Evolutionary conservation across 1,139 yeast genomes (phyloP), one percentile per base, ranked within the genome.

Genomic region (Suhomyces atakaporum): DNA sequence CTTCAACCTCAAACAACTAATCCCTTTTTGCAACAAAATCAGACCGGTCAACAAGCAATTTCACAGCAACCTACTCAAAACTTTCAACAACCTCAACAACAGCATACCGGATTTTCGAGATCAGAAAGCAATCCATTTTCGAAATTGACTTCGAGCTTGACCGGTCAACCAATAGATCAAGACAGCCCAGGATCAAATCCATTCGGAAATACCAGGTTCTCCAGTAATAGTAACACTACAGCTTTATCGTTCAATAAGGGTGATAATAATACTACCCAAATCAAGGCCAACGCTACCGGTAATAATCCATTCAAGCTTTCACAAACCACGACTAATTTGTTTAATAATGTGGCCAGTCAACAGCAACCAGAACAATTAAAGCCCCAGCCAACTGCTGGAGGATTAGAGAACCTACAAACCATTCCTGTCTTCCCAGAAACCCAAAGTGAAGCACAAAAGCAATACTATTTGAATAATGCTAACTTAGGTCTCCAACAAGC

Each of bases 371-470:
- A 49, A 26, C 59, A 56, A 12, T 42, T 76, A 35, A 61, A 64
- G 41, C 64, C 70, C 9, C 83, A 77, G 49, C 69, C 75, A 3
- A 81, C 87, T 2, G 83, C 85, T 14, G 88, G 87, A 4, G 88
- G 88, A 0, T 67, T 79, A 40, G 88, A 81, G 53, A 64, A 65
- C 36, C 49, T 80, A 26, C 81, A 81, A 3, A 81, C 87, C 0
- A 58, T 77, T 3, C 74, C 87, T 3, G 84, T 81, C 1, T 81
- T 81, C 50, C 86, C 86, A 0, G 77, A 78, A 45, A 81, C 86
- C 7, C 78, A 73, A 50, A 62, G 56, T 39, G 70, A 66, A 27
- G 65, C 61, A 18, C 64, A 59, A 33, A 60, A 59, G 35, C 69
- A 71, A 35, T 61, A 53, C 29, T 61, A 54, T 43, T 56, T 69